Base-by-base conservation (phyloP, 78 protist species). In the Dictyostelium firmibasis region DNA sequence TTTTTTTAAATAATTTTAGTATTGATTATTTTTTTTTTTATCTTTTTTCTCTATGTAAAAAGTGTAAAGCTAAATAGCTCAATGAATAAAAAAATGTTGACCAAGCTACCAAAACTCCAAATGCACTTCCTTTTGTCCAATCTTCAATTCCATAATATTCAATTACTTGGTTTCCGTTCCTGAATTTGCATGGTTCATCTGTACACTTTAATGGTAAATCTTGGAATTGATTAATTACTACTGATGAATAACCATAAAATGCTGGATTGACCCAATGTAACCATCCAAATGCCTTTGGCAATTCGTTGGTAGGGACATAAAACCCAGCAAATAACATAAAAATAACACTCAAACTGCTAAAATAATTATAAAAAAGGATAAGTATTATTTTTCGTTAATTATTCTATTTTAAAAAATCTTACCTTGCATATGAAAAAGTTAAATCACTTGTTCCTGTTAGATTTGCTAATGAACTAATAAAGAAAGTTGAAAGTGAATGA, bases 301-400 rank as follows among this genome's bases (percentile, higher is more conserved):
- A 33, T 47, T 89, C 81, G 2, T 81, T 33, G 0, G 74, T 69
- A 27, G 94, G 86, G 11, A 89, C 94, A 89, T 79, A 89, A 81
- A 81, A 89, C n/a, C 94, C 94, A 2, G 87, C 87, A 70, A 89
- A 89, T 31, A 89, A 70, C 72, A 79, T 85, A n/a, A 57, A 82
- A 38, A 89, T 44, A 1, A 64, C 75, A 67, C 69, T 47, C 1
- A 89, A 47, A 44, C 78, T 60, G 1, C 85, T 31, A 41, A 38
- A 38, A 38, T 38, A 38, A 38, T 38, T 38, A 38, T n/a, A 38
- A 38, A 38, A 4, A 4, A 38, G 43, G 4, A 38, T 38, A 38
- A n/a, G n/a, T n/a, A n/a, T n/a, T n/a, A n/a, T n/a, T n/a, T n/a
- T n/a, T n/a, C n/a, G n/a, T n/a, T n/a, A n/a, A n/a, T n/a, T 38